phyloP scores from a whole-genome alignment of 179 eudicot species.

The Beta macrorhiza region DNA sequence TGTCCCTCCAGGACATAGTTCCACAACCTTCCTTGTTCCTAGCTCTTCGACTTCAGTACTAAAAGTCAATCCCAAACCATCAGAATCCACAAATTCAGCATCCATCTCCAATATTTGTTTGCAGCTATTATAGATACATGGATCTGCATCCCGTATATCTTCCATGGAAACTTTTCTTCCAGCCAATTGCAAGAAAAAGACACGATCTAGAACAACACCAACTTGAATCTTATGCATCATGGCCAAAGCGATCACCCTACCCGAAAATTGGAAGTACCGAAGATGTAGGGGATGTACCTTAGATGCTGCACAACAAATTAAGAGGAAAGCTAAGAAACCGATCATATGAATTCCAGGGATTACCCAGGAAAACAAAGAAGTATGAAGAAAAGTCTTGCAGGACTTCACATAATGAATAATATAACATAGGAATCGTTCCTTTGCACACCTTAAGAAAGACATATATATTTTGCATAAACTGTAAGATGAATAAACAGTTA shows the following conservation, averaged over 20 bases:
- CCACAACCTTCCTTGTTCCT: conserved; percentile 68
- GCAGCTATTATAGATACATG: conserved; percentile 76
- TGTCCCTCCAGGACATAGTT: conserved; percentile 71
- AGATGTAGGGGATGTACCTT: conserved; percentile 82
- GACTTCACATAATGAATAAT: background rate
- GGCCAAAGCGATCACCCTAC: conserved; percentile 82
- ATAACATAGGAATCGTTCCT: background rate
- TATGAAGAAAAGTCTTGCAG: background rate
- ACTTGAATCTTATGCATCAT: conserved; percentile 86
- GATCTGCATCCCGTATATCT: conserved; percentile 85
- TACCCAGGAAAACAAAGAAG: background rate
- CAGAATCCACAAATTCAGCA: conserved; percentile 73
- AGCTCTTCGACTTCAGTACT: conserved; percentile 75
- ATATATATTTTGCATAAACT: background rate
- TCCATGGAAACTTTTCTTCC: conserved; percentile 58
- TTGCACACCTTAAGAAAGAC: background rate
- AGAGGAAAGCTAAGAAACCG: conserved; percentile 6
- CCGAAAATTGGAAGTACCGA: conserved; percentile 71
- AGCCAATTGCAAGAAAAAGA: conserved; percentile 67
- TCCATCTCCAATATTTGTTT: conserved; percentile 89
- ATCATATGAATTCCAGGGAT: background rate
- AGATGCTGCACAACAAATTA: conserved; percentile 63
- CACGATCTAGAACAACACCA: conserved; percentile 84
- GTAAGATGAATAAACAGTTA: background rate
- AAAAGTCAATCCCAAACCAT: conserved; percentile 77